Evolutionary conservation across 2,329 filamentous ascomycete species (phyloP).

Genomic region (Arthrinium phaeospermum): DNA sequence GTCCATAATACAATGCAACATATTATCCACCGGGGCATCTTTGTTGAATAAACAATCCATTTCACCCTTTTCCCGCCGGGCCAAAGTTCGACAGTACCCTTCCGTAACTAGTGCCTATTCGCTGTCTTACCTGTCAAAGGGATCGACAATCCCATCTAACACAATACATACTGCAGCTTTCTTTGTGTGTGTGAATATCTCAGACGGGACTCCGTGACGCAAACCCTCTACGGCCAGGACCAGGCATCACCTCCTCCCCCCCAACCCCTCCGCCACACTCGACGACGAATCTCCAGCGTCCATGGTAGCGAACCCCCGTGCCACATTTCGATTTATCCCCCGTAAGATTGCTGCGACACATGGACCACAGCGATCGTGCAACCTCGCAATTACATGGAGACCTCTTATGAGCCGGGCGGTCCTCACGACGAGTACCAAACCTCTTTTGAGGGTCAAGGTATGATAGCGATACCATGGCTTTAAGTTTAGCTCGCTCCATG

Average conservation of each 20-base stretch:
- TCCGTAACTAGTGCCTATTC: background rate
- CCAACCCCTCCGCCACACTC: background rate
- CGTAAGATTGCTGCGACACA: slow-evolving; percentile 21
- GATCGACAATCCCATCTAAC: slow-evolving; percentile 15
- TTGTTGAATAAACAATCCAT: slow-evolving; percentile 13
- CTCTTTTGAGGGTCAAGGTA: slow-evolving; percentile 26
- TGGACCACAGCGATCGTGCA: slow-evolving; percentile 23
- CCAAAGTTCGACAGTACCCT: background rate
- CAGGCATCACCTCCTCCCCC: background rate
- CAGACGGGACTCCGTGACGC: background rate
- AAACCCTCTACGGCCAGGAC: background rate
- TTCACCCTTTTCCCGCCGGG: background rate
- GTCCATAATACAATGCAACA: slow-evolving; percentile 9
- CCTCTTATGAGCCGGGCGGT: slow-evolving; percentile 25
- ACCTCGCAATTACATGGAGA: slow-evolving; percentile 26
- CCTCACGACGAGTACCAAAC: slow-evolving; percentile 24
- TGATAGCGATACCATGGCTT: slow-evolving; percentile 12
- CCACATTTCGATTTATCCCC: slow-evolving; percentile 9
- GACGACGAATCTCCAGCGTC: slow-evolving; percentile 15
- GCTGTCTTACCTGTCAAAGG: slow-evolving; percentile 15
- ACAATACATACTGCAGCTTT: slow-evolving; percentile 2
- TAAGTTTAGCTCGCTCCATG: slow-evolving; percentile 7
- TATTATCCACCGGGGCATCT: background rate
- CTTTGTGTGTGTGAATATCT: slow-evolving; percentile 11
- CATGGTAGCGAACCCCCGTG: slow-evolving; percentile 11